Base-by-base conservation (phyloP, 805 yeast genomes). In the Wickerhamiella musiphila region DNA sequence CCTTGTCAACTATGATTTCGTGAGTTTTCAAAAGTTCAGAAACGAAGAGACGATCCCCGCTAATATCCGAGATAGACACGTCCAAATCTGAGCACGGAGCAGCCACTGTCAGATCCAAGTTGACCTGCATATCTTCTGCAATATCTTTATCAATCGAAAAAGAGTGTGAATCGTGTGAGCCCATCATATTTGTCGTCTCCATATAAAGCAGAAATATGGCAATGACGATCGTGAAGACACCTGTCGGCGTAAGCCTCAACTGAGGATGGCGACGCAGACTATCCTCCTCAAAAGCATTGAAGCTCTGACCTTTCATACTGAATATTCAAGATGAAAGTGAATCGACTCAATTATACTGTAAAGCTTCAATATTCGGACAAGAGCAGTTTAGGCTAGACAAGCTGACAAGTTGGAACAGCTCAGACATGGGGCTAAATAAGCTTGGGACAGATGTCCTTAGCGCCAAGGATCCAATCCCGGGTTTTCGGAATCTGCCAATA, bases 201-300 rank as follows among this genome's bases (percentile, higher is more conserved):
- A 79, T 68, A 79, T 92, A 86, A 5, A 79, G 53, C 23, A 84
- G 58, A 46, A 82, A 68, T 11, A 81, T 45, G 12, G 66, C 36
- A 66, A 36, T 5, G 6, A 32, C 61, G 17, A 76, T 41, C n/a
- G 66, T 60, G 11, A 83, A 71, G 29, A 76, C 26, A 4, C 81
- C 42, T 0, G 93, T 73, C 11, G 83, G 68, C 12, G 68, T 49
- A 90, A 84, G 22, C 94, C 94, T 39, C 90, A n/a, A n/a, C n/a
- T n/a, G n/a, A n/a, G n/a, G n/a, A n/a, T n/a, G n/a, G n/a, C n/a
- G n/a, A n/a, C n/a, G n/a, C n/a, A n/a, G n/a, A n/a, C 19, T 19
- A 23, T 17, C 29, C 23, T 31, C n/a, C 17, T 8, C 19, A 25
- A 28, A 9, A 22, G 17, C 13, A 17, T 18, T 17, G 21, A 23